Base-by-base conservation (phyloP, 768 basidiomycete species). In the Fibroporia radiculosa region DNA sequence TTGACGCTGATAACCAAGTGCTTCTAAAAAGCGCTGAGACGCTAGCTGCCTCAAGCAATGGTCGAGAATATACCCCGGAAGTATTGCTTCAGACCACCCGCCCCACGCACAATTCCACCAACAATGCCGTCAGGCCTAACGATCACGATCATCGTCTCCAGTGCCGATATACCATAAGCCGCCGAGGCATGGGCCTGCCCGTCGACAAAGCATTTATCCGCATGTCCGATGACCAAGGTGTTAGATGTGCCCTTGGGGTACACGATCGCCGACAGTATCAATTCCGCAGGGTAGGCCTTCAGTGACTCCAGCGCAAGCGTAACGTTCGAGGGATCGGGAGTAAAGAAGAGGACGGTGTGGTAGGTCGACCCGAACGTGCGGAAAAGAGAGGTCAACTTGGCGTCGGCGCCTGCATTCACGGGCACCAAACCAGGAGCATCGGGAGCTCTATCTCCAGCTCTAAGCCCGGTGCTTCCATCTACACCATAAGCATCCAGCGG, bases 371-470 rank as follows among this genome's bases (percentile, higher is more conserved):
- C 44, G 48, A 65, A 64, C 8, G 62, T 19, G 5, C 56, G 46
- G 48, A 66, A 66, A 13, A 68, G 51, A 7, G 33, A 39, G 2
- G 54, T 55, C 23, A 39, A 24, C 0, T 48, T 46, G n/a, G 4
- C n/a, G 4, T 49, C 42, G 0, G 57, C 38, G 12, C 16, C 16
- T 3, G 16, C 28, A 13, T 38, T 26, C 5, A 33, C 24, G 5
- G 18, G 16, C 6, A 39, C 16, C 16, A 68, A 55, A 1, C 44
- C 61, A 4, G 73, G 57, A 0, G 72, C 67, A 24, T 74, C 70
- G 0, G 72, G 74, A 1, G 72, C 73, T 14, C 73, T 53, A 45
- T 75, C 72, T 3, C 74, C 74, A 2, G 71, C 72, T 36, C 59
- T 44, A 46, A 63, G 23, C 58, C 42, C 14, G 8, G 50, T 47